Evolutionary conservation across 176 grass and related monocot species (phyloP).

Genomic region (Rhynchospora breviuscula): DNA sequence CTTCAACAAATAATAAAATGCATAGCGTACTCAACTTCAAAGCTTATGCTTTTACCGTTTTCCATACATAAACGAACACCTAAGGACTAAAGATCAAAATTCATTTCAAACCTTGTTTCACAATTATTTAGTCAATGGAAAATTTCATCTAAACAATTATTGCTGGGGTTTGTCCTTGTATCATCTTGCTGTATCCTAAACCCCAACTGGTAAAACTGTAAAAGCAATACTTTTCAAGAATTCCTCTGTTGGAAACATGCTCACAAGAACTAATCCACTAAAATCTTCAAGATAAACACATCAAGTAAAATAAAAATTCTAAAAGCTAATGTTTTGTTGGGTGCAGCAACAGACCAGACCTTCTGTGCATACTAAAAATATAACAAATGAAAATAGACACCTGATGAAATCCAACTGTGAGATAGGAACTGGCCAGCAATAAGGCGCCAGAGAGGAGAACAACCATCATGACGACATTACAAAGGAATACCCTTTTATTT

Average conservation of each 20-base stretch:
- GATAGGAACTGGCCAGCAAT: constrained; percentile 33
- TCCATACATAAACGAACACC: neutral
- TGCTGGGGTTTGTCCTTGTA: neutral
- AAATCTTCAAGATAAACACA: neutral
- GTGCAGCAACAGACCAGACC: neutral
- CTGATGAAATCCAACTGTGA: constrained; percentile 44
- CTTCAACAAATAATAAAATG: constrained; percentile 7
- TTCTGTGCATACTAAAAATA: neutral
- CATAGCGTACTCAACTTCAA: neutral
- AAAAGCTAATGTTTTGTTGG: neutral
- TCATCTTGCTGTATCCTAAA: neutral
- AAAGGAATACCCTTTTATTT: constrained; percentile 37
- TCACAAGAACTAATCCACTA: neutral
- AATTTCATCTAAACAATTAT: neutral
- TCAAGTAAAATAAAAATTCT: neutral
- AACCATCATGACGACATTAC: constrained; percentile 26
- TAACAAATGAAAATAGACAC: constrained; percentile 17
- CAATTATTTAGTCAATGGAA: neutral
- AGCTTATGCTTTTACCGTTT: neutral
- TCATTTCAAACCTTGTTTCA: neutral
- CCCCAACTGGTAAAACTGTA: neutral
- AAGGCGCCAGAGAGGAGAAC: constrained; percentile 38
- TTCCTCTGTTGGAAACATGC: neutral
- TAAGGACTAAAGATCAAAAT: neutral
- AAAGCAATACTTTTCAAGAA: neutral